A percentile compares a stretch with the other conserved stretches of the same genome.
phyloP scores from a whole-genome alignment of 192 early-diverging fungal genomes.

The Linnemannia schmuckeri region DNA sequence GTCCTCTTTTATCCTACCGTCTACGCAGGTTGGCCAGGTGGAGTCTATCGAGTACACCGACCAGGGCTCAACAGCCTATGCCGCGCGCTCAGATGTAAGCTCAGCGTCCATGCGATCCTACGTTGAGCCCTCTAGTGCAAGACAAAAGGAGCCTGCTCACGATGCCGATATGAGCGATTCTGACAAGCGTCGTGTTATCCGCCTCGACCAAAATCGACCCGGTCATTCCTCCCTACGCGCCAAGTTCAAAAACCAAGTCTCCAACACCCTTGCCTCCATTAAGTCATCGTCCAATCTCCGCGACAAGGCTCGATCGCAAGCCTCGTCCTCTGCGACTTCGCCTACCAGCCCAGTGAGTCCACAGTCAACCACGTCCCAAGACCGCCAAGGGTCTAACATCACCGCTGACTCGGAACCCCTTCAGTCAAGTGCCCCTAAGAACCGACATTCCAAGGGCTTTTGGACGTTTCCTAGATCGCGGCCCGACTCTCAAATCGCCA shows the following conservation, averaged over 20 bases:
- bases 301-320: constrained; percentile 12
- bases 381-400: background rate
- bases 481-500: constrained; percentile 1
- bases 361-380: background rate
- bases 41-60: background rate
- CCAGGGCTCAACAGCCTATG: background rate
- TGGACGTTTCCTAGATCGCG: constrained; percentile 40
- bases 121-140: background rate
- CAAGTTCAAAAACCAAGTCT: constrained; percentile 46
- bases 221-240: constrained; percentile 29
- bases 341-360: constrained; percentile 4
- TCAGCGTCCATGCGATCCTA: background rate
- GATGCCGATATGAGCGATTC: no score
- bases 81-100: background rate
- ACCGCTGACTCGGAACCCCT: background rate
- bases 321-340: background rate
- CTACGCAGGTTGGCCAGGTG: constrained; percentile 5
- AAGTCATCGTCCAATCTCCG: constrained; percentile 45
- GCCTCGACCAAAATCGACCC: background rate
- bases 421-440: constrained; percentile 4
- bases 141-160: background rate
- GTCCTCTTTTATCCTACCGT: constrained; percentile 24
- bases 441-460: constrained; percentile 21
- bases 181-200: background rate
- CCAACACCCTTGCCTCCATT: constrained; percentile 47